A percentile compares a stretch with the other conserved stretches of the same genome.
phyloP scores from a whole-genome alignment of 495 filamentous ascomycete species.

The Durotheca rogersii region DNA sequence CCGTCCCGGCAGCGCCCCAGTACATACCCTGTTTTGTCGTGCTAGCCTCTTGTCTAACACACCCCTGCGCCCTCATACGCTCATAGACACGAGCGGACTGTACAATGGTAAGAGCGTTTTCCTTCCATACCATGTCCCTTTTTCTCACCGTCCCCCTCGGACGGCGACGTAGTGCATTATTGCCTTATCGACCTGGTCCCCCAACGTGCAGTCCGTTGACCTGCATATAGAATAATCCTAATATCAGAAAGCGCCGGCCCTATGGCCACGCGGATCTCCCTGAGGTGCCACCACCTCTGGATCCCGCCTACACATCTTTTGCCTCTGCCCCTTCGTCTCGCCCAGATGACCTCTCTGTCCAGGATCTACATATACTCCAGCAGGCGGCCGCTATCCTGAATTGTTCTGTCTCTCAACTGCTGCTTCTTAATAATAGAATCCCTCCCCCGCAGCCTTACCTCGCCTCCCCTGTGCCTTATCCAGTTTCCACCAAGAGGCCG shows the following conservation, averaged over 20 bases:
- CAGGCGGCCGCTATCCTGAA: slow-evolving; percentile 38
- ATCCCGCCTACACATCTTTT: slow-evolving; percentile 35
- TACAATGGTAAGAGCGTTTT: slow-evolving; percentile 54
- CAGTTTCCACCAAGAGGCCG: slow-evolving; percentile 36
- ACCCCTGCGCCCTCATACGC: slow-evolving; percentile 28
- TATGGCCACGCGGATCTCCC: slow-evolving; percentile 44
- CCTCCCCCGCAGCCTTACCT: slow-evolving; percentile 25
- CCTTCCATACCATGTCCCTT: slow-evolving; percentile 39
- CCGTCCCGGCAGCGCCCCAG: slow-evolving; percentile 14
- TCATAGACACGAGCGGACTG: slow-evolving; percentile 27
- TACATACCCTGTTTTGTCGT: slow-evolving; percentile 36
- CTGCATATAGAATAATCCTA: slow-evolving; percentile 49
- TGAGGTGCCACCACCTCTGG: slow-evolving; percentile 42
- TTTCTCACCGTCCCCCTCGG: slow-evolving; percentile 15
- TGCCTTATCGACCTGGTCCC: slow-evolving; percentile 16
- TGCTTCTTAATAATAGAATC: slow-evolving; percentile 34
- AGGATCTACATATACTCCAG: slow-evolving; percentile 44
- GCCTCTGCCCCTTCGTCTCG: slow-evolving; percentile 30
- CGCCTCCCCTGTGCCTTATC: slow-evolving; percentile 21
- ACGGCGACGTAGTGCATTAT: slow-evolving; percentile 35
- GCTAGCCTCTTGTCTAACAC: slow-evolving; percentile 42
- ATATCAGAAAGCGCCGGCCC: slow-evolving; percentile 51
- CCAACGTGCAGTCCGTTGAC: slow-evolving; percentile 48
- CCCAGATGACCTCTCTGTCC: slow-evolving; percentile 35
- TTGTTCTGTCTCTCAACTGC: slow-evolving; percentile 30